phyloP scores from a whole-genome alignment of 1,139 yeast species.

The Debaryomyces psychrophilus region DNA sequence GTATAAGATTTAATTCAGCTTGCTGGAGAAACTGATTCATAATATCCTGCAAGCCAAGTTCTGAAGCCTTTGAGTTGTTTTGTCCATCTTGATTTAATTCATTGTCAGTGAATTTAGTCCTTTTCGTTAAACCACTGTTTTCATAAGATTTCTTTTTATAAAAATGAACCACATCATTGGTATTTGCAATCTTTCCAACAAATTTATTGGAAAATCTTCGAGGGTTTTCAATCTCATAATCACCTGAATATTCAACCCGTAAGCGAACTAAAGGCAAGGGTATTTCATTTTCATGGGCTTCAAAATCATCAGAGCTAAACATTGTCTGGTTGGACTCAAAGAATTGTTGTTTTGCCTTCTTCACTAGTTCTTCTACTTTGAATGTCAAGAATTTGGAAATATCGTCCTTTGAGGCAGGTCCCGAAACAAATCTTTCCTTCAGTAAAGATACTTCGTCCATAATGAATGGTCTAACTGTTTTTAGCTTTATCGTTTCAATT shows the following conservation, averaged over 20 bases:
- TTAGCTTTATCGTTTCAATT: conserved; percentile 66
- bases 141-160: conserved; percentile 47
- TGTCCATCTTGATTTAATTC: conserved; percentile 24
- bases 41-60: conserved; percentile 22
- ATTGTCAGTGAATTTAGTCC: conserved; percentile 28
- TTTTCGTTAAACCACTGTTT: conserved; percentile 16
- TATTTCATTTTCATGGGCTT: conserved; percentile 17
- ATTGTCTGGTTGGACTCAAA: conserved; percentile 37
- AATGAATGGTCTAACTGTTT: conserved; percentile 81
- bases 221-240: conserved; percentile 89
- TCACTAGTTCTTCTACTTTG: conserved; percentile 69
- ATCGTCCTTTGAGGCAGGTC: conserved; percentile 62
- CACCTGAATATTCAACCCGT: conserved; percentile 87
- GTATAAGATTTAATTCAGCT: conserved; percentile 68
- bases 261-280: conserved; percentile 83
- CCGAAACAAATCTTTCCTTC: conserved; percentile 60
- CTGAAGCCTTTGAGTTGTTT: conserved; percentile 21
- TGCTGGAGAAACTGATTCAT: conserved; percentile 64
- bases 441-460: conserved; percentile 65
- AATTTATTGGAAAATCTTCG: conserved; percentile 86
- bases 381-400: conserved; percentile 62
- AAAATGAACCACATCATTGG: conserved; percentile 79
- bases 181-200: conserved; percentile 89
- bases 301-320: conserved; percentile 22
- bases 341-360: conserved; percentile 58